Evolutionary conservation across 2,329 filamentous ascomycete species (phyloP).

Genomic region (Neonectria punicea): DNA sequence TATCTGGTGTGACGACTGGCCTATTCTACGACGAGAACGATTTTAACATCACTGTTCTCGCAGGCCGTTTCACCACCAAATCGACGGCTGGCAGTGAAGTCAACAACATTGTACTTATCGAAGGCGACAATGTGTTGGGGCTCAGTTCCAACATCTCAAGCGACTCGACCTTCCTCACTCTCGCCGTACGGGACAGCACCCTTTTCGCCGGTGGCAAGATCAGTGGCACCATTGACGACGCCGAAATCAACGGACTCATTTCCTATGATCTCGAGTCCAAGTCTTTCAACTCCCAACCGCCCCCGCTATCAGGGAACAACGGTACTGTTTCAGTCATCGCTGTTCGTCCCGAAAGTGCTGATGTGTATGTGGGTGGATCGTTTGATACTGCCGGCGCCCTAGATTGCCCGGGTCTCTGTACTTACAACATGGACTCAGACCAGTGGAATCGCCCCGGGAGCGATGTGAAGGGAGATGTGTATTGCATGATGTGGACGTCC

Average conservation of each 20-base stretch:
- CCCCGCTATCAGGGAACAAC: slow-evolving; percentile 75
- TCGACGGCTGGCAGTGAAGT: slow-evolving; percentile 75
- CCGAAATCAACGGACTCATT: slow-evolving; percentile 76
- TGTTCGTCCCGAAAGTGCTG: slow-evolving; percentile 73
- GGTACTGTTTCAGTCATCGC: slow-evolving; percentile 82
- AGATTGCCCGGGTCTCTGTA: slow-evolving; percentile 83
- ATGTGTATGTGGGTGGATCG: slow-evolving; percentile 87
- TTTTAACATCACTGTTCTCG: slow-evolving; percentile 87
- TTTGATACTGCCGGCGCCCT: slow-evolving; percentile 88
- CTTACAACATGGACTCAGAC: slow-evolving; percentile 74
- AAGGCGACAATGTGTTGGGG: slow-evolving; percentile 80
- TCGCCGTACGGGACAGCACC: slow-evolving; percentile 73
- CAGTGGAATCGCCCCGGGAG: slow-evolving; percentile 86
- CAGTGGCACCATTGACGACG: slow-evolving; percentile 73
- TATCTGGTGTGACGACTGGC: slow-evolving; percentile 79
- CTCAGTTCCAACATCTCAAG: slow-evolving; percentile 72
- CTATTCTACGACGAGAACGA: slow-evolving; percentile 77
- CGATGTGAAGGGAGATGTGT: slow-evolving; percentile 75
- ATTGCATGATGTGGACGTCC: slow-evolving; percentile 79
- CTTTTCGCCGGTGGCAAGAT: slow-evolving; percentile 87
- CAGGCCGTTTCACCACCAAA: slow-evolving; percentile 83
- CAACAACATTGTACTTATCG: slow-evolving; percentile 84
- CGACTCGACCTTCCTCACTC: slow-evolving; percentile 78
- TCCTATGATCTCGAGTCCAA: slow-evolving; percentile 78
- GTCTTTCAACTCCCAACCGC: slow-evolving; percentile 76